Evolutionary conservation across 805 yeast genomes (phyloP), one percentile per base, ranked within the genome.

Genomic region (Schwanniomyces sp.): DNA sequence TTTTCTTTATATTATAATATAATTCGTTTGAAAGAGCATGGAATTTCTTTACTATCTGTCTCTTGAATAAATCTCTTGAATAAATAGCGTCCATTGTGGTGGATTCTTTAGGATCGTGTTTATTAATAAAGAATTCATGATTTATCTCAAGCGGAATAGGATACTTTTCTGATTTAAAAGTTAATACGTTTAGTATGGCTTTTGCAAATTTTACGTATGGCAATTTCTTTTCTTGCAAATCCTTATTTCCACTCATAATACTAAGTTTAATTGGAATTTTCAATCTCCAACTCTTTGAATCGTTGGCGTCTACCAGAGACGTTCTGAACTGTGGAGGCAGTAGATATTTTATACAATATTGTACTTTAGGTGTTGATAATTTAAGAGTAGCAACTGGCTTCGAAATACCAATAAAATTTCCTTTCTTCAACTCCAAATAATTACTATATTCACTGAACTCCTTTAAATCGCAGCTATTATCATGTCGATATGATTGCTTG

Each of bases 111-210:
- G 40, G 27, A 24, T 37, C 40, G 14, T 51, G 37, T 39, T 62
- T 64, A 41, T 57, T 58, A 51, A 61, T 69, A 1, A 72, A 51
- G 14, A 66, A 56, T 37, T 66, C 73, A 50, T 70, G 74, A 46
- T 63, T 59, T 26, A 72, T 47, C 53, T 71, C 78, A 8, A 72
- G 45, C 1, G 78, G 76, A 10, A 72, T 67, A 2, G 72, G 67
- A 24, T 55, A 52, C 41, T 63, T 59, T 11, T 62, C 58, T 1
- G 76, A 66, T 38, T 62, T 54, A 14, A 65, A 50, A 17, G 75
- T 65, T 28, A 64, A 43, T 1, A 61, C 73, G 4, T 62, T 63
- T 25, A 72, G 57, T 34, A 69, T 74, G 2, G 64, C 62, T 2
- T 38, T 29, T 8, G 62, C 50, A 1, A 41, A 12, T 34, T 57